phyloP scores from a whole-genome alignment of 371 early-diverging fungal species.

The Mucor piriformis region DNA sequence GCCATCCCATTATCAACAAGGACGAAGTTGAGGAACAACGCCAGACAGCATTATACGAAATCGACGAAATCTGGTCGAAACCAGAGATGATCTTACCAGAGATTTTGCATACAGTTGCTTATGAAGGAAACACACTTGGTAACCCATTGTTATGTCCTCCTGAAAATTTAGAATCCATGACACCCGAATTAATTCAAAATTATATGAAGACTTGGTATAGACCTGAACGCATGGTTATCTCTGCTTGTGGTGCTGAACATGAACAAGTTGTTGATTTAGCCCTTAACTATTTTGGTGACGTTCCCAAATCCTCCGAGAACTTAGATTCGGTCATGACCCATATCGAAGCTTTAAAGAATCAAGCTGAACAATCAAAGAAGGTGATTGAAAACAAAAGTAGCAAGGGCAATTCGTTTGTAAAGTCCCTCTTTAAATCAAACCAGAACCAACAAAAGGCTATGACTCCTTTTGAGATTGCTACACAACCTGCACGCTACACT shows the following conservation, averaged over 20 bases:
- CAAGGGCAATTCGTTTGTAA: conserved; percentile 24
- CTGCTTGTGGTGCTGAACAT: conserved; percentile 88
- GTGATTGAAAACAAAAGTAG: not conserved
- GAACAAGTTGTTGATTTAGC: conserved; percentile 78
- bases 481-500: conserved; percentile 70
- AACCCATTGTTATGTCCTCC: conserved; percentile 81
- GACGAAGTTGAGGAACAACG: conserved; percentile 85
- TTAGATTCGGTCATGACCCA: conserved; percentile 45
- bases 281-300: conserved; percentile 64
- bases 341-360: conserved; percentile 34
- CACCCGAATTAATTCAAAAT: conserved; percentile 65
- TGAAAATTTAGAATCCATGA: conserved; percentile 67
- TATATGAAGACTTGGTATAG: conserved; percentile 82
- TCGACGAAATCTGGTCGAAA: conserved; percentile 82
- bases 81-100: conserved; percentile 89
- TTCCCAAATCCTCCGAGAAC: conserved; percentile 39
- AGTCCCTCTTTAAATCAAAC: conserved; percentile 30
- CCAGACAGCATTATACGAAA: conserved; percentile 83
- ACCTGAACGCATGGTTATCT: conserved; percentile 91
- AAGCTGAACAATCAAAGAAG: conserved; percentile 14
- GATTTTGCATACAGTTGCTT: conserved; percentile 85
- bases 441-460: not conserved
- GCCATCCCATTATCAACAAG: conserved; percentile 68
- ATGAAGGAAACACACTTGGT: conserved; percentile 80
- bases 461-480: conserved; percentile 41